These are phyloP conservation scores for Neurospora crassa DNA, from an alignment of 2,329 filamentous ascomycete genomes.

Conservation along the genomic window DNA sequence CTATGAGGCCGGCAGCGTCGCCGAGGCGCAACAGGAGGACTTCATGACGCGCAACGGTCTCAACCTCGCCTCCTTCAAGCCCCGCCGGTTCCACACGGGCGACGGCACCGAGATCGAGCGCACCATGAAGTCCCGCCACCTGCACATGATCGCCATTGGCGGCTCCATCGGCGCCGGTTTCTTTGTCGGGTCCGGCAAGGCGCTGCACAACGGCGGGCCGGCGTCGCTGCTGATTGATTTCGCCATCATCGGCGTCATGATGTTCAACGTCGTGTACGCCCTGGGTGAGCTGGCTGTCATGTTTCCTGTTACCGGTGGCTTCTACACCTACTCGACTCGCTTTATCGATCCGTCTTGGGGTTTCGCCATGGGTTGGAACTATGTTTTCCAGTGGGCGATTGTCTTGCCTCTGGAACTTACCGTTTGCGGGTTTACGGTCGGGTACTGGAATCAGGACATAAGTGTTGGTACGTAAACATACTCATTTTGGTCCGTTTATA, in stretches of 20 bases:
- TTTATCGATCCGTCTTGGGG: slow-evolving; percentile 54
- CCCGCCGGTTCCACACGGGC: slow-evolving; percentile 21
- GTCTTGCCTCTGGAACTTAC: slow-evolving; percentile 42
- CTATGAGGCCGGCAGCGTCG: slow-evolving; percentile 4
- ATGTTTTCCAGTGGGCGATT: slow-evolving; percentile 40
- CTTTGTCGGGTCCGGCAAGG: slow-evolving; percentile 50
- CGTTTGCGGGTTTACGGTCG: slow-evolving; percentile 39
- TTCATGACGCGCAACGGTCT: slow-evolving; percentile 32
- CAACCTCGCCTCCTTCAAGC: slow-evolving; percentile 31
- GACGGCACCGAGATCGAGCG: slow-evolving; percentile 21
- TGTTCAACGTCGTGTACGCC: slow-evolving; percentile 52
- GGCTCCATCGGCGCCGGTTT: slow-evolving; percentile 54
- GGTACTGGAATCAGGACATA: slow-evolving; percentile 39
- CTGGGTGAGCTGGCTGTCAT: slow-evolving; percentile 53
- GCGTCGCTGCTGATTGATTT: slow-evolving; percentile 40
- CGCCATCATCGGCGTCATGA: slow-evolving; percentile 48
- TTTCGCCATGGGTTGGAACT: slow-evolving; percentile 44
- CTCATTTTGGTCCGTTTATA: no score
- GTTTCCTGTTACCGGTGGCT: slow-evolving; percentile 53
- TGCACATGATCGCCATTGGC: slow-evolving; percentile 55
- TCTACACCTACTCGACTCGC: slow-evolving; percentile 51
- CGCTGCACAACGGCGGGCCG: slow-evolving; percentile 40
- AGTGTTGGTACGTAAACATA: slow-evolving; percentile 22
- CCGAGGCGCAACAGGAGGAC: slow-evolving; percentile 14
- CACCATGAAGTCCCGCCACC: slow-evolving; percentile 45